Base-by-base conservation (phyloP, 2,329 filamentous ascomycete genomes). In the Ophiostoma montium region DNA sequence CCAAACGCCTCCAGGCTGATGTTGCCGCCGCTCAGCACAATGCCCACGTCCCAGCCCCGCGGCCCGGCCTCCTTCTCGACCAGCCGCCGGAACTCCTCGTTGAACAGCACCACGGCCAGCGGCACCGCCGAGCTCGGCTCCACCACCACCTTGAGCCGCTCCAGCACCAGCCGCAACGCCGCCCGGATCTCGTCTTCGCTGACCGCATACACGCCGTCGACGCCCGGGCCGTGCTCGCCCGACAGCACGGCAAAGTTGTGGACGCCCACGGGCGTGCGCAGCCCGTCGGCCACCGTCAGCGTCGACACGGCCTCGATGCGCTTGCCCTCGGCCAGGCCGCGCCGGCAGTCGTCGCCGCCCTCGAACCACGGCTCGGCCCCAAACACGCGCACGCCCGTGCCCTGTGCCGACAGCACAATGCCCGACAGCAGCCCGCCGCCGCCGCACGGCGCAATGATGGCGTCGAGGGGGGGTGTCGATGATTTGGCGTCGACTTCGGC, bases 361-460 rank as follows among this genome's bases (percentile, higher is more conserved):
- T 94, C 67, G 60, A 84, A 86, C 19, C 69, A 75, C 0, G 92
- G 90, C 67, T 96, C 92, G 0, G 88, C 82, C 18, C 88, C 89
- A 63, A 92, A 96, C 1, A 95, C 87, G 1, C 66, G 66, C 47
- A 84, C 84, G 0, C 78, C 75, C 0, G 84, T 89, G 19, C 77
- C 78, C 42, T 82, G 72, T 57, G 82, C 79, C 54, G 81, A 84
- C 3, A 90, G 80, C 10, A 89, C 87, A 8, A 87, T 80, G 41
- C 90, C 90, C 0, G 80, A 80, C 23, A 95, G 77, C 72, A 96
- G 80, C 3, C 92, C 90, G 8, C 90, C 92, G 21, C 92, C 90
- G 21, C 89, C 87, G 59, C 87, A 82, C 0, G 89, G 89, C 0
- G 86, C 77, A 23, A 96, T 81, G 44, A 95, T 78, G 11, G 79